phyloP scores from a whole-genome alignment of 768 basidiomycete genomes.

The Xerocomellus amylosporus region DNA sequence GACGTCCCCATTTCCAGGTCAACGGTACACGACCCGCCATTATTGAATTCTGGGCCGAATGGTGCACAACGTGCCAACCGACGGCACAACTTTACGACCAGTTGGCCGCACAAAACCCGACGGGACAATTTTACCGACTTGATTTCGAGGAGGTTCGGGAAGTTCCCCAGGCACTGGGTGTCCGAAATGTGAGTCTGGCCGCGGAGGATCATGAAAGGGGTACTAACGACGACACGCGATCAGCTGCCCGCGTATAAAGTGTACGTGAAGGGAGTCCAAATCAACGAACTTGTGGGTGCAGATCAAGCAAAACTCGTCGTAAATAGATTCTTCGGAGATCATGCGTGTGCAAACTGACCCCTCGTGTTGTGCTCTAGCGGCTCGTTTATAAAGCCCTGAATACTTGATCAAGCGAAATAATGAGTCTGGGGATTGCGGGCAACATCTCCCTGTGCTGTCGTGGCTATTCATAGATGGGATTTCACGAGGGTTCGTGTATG shows the following conservation, averaged over 20 bases:
- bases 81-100: slow-evolving; percentile 23
- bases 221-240: slow-evolving; percentile 12
- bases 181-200: slow-evolving; percentile 22
- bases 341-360: slow-evolving; percentile 17
- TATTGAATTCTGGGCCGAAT: slow-evolving; percentile 34
- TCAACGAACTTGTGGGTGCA: slow-evolving; percentile 30
- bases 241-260: slow-evolving; percentile 32
- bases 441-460: slow-evolving; percentile 1
- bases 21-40: slow-evolving; percentile 23
- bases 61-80: slow-evolving; percentile 25
- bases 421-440: slow-evolving; percentile 7
- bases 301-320: slow-evolving; percentile 26
- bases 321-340: slow-evolving; percentile 8
- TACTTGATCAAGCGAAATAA: slow-evolving; percentile 18
- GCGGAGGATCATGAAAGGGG: slow-evolving; percentile 13
- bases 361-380: slow-evolving; percentile 21
- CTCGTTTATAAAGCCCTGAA: slow-evolving; percentile 29
- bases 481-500: slow-evolving; percentile 9
- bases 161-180: slow-evolving; percentile 21
- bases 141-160: slow-evolving; percentile 30
- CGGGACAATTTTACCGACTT: slow-evolving; percentile 30
- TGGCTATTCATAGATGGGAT: slow-evolving; percentile 22
- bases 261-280: slow-evolving; percentile 30
- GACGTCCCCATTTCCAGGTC: slow-evolving; percentile 15
- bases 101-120: slow-evolving; percentile 28